These are phyloP conservation scores for Rubroboletus satanas DNA, from an alignment of 768 basidiomycete genomes.

Conservation along the genomic window DNA sequence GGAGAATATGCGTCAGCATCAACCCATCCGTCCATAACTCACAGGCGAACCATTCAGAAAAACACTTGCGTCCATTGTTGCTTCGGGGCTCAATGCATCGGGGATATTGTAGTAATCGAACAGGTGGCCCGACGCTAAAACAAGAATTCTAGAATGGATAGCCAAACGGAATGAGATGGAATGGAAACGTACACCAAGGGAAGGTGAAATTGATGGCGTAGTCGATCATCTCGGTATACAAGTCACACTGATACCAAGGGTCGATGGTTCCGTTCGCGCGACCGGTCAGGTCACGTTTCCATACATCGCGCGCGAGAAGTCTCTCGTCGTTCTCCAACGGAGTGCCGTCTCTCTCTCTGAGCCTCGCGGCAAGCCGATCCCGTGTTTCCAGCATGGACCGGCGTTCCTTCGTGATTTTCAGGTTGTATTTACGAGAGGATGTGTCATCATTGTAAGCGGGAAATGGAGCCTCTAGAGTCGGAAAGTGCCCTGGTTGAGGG, in stretches of 20 bases:
- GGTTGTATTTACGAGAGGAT: not conserved
- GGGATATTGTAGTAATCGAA: constrained; percentile 48
- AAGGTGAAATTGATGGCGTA: constrained; percentile 67
- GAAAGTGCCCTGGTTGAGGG: constrained; percentile 54
- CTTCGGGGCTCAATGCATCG: not conserved
- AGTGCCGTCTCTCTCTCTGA: constrained; percentile 14
- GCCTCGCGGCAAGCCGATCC: constrained; percentile 1
- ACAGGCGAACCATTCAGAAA: not conserved
- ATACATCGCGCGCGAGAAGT: constrained; percentile 16
- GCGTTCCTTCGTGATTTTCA: constrained; percentile 5
- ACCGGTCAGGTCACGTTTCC: constrained; percentile 46
- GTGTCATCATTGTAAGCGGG: rapidly evolving
- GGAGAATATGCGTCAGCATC: constrained; percentile 25
- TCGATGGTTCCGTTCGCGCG: constrained; percentile 54
- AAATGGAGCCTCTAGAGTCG: constrained; percentile 20
- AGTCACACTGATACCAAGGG: constrained; percentile 56
- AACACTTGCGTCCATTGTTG: not conserved
- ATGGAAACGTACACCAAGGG: constrained; percentile 43
- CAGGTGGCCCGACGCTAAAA: constrained; percentile 11
- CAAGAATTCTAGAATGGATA: not conserved
- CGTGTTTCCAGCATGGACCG: constrained; percentile 10
- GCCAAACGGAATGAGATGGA: not conserved
- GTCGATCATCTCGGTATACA: constrained; percentile 59
- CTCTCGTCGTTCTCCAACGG: constrained; percentile 16
- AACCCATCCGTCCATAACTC: constrained; percentile 17